Evolutionary conservation across 2,329 filamentous ascomycete genomes (phyloP), one percentile per base, ranked within the genome.

Genomic region (Trichoderma sp.): DNA sequence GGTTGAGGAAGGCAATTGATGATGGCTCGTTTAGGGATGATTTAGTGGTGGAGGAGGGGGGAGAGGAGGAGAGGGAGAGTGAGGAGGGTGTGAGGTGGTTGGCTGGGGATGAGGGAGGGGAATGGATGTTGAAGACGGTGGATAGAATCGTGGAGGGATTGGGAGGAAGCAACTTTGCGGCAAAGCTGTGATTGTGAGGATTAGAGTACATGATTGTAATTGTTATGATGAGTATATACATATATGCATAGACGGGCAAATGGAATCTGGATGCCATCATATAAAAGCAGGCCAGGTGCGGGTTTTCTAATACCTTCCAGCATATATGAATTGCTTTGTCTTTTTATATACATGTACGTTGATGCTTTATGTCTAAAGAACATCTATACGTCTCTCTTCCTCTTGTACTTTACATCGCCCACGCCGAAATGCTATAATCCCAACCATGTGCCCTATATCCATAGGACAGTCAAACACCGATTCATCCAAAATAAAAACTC

Each of bases 1-100:
- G 93, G 0, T 78, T 97, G 81, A 82, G 92, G 72, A 96, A 96
- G 83, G 92, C 89, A 1, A 85, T 92, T 66, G 89, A 92, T 74
- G 90, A 94, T 79, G 92, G 91, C 1, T 84, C 83, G 23, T 86
- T 86, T 81, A 76, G 75, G 74, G 75, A 73, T 11, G 81, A 81
- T 39, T 76, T 74, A 28, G 77, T 80, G 55, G 77, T 75, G 0
- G 79, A 80, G 72, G 81, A 76, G 2, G 78, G 76, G 3, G 79
- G 82, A 28, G 80, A 82, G 32, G 77, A 80, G 58, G 77, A 75
- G 0, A 79, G 79, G 71, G 81, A 77, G 6, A 78, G 77, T 2
- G 79, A 82, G 36, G 80, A 82, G 73, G 76, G 70, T 3, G 76
- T 79, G n/a, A 71, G 75, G 66, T 85, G 84, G 80, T 59, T 86